Evolutionary conservation across 805 yeast species (phyloP).

Genomic region (Lipomyces oligophaga): DNA sequence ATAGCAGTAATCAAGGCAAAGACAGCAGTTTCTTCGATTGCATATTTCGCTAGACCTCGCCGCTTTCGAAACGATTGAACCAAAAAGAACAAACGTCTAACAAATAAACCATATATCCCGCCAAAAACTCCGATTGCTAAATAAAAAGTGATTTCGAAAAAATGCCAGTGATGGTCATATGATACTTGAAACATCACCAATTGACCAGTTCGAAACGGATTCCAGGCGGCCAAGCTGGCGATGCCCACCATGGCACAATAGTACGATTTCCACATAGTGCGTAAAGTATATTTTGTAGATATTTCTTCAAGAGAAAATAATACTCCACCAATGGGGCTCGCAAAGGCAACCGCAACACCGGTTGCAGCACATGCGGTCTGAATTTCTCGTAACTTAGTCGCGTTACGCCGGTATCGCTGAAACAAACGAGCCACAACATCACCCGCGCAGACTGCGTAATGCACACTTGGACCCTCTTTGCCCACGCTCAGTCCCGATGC

Average conservation of each 20-base stretch:
- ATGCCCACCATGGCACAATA: conserved; percentile 89
- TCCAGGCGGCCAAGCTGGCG: conserved; percentile 67
- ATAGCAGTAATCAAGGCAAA: conserved; percentile 68
- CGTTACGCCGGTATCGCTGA: conserved; percentile 38
- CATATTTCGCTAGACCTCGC: conserved; percentile 49
- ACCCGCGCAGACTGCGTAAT: conserved; percentile 96
- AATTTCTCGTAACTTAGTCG: conserved; percentile 48
- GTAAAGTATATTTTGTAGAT: conserved; percentile 63
- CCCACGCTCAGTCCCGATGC: conserved; percentile 93
- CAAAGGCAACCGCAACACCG: conserved; percentile 98
- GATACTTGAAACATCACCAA: conserved; percentile 88
- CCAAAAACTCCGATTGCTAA: conserved; percentile 82
- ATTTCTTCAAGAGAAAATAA: conserved; percentile 90
- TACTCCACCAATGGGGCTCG: conserved; percentile 95
- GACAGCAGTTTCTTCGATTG: conserved; percentile 65
- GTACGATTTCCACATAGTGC: conserved; percentile 86
- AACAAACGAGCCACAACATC: conserved; percentile 62
- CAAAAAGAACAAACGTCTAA: conserved; percentile 41
- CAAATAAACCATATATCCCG: conserved; percentile 67
- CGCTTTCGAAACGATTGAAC: conserved; percentile 38
- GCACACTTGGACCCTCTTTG: conserved; percentile 97
- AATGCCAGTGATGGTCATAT: conserved; percentile 82
- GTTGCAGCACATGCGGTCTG: conserved; percentile 92
- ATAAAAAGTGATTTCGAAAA: conserved; percentile 78
- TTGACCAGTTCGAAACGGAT: conserved; percentile 94